Evolutionary conservation across 441 rosid genomes (phyloP).

Genomic region (Adansonia rubrostipa): DNA sequence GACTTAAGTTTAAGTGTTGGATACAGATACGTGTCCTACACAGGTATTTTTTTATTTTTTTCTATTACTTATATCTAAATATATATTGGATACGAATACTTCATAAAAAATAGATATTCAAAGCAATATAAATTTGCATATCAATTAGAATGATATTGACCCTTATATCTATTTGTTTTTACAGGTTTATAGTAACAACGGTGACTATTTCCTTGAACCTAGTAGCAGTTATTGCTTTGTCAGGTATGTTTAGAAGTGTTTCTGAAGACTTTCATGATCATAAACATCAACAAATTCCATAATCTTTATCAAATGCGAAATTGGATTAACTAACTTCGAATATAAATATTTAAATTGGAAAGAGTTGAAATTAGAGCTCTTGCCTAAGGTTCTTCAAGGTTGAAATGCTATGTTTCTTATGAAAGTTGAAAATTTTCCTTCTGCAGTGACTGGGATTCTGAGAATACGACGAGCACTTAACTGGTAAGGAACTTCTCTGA

Average conservation of each 20-base stretch:
- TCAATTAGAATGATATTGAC: not conserved
- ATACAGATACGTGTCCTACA: not conserved
- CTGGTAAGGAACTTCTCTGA: slow-evolving; percentile 39
- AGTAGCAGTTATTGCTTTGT: slow-evolving; percentile 50
- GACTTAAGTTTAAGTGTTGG: not conserved
- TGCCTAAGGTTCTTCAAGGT: slow-evolving; percentile 14
- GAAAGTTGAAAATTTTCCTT: slow-evolving; percentile 2
- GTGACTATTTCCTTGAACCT: slow-evolving; percentile 54
- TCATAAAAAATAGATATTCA: too few species aligned
- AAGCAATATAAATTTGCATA: not conserved
- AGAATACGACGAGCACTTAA: slow-evolving; percentile 43
- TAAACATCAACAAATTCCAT: not conserved
- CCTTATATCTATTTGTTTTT: slow-evolving; percentile 13
- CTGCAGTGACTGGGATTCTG: slow-evolving; percentile 56
- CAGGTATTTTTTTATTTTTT: too few species aligned
- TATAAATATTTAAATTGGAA: not conserved
- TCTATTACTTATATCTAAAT: too few species aligned
- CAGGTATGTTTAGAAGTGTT: slow-evolving; percentile 38
- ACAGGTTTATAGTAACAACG: slow-evolving; percentile 56
- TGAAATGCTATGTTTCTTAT: not conserved
- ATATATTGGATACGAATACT: too few species aligned
- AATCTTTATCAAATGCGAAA: not conserved
- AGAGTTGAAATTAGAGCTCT: not conserved
- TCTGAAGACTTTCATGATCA: not conserved
- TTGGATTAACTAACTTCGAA: not conserved